Base-by-base conservation (phyloP, 1,284 basidiomycete species). In the Trichosporon sp. region DNA sequence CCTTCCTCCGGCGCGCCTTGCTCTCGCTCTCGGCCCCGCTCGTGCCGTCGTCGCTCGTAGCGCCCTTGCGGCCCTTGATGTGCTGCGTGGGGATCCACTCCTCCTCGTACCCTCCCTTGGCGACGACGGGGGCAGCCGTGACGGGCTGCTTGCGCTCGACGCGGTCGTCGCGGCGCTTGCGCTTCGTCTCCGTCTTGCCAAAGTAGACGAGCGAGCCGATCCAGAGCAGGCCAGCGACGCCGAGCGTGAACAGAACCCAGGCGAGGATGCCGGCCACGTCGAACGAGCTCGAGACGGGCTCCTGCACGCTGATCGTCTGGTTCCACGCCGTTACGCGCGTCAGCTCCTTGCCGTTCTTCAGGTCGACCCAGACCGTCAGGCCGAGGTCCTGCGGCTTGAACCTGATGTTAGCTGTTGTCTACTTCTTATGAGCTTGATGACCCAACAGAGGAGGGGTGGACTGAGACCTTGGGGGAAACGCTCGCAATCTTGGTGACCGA, bases 11-110 rank as follows among this genome's bases (percentile, higher is more conserved):
- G 66, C 69, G 70, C 9, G 65, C 32, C 65, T 72, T 74, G 23
- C 68, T 69, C 67, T 77, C 78, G 56, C 72, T 74, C 34, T 71
- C 73, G 69, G 77, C 79, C 14, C 68, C 78, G 25, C 77, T 76
- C 32, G 71, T 71, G 27, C 74, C 64, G 29, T 73, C 75, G 59
- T 73, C 74, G 9, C 67, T 73, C 21, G 70, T 69, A 40, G 74
- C 60, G n/a, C 70, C 74, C 64, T 73, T 56, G 61, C 57, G 89
- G 81, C 86, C 88, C 82, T 87, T 89, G 68, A 92, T 81, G 72
- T 93, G 91, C 72, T 91, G 88, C 70, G 88, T 88, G 16, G 92
- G 92, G 72, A 95, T 94, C 92, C 92, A 95, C 73, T 94, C 91
- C 75, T 94, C 91, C 73, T 92, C 87, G 72, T 93, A 93, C 59